Conservation (phyloP, 768 basidiomycete genomes). For the Calocybe indica region DNA sequence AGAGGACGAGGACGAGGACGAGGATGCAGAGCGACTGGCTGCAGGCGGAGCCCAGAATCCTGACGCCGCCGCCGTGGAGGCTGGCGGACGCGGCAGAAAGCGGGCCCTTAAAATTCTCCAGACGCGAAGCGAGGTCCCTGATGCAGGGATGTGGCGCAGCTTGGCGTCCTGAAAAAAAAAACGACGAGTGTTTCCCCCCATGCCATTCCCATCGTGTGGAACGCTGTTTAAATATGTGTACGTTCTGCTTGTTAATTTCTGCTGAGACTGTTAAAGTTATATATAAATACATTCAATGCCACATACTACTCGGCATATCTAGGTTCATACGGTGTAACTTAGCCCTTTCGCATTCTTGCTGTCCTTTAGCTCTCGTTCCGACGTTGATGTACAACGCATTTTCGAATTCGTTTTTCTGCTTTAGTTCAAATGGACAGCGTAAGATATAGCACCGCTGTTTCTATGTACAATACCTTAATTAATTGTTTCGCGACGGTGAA, state of each 20-base stretch:
- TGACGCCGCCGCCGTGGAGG: constrained; percentile 5
- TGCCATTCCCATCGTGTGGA: too few relatives aligned
- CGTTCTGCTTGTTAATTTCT: constrained; percentile 14
- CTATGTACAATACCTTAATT: too few relatives aligned
- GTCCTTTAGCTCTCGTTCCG: too few relatives aligned
- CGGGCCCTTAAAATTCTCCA: constrained; percentile 67
- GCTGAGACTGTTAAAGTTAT: constrained; percentile 8
- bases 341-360: neutral
- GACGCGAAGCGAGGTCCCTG: constrained; percentile 61
- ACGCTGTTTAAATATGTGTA: constrained; percentile 10
- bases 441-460: too few relatives aligned
- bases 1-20: constrained; percentile 27
- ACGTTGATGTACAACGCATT: too few relatives aligned
- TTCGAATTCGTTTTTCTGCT: too few relatives aligned
- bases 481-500: too few relatives aligned
- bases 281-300: too few relatives aligned
- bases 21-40: constrained; percentile 14
- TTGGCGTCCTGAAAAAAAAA: constrained; percentile 34
- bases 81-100: constrained; percentile 44
- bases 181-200: constrained; percentile 2
- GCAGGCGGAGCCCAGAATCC: constrained; percentile 13
- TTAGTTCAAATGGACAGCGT: too few relatives aligned
- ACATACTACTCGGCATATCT: constrained; percentile 1
- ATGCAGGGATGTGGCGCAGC: constrained; percentile 79
- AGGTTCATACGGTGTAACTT: neutral